phyloP scores from a whole-genome alignment of 257 asterid species.

The Buddleja alternifolia region DNA sequence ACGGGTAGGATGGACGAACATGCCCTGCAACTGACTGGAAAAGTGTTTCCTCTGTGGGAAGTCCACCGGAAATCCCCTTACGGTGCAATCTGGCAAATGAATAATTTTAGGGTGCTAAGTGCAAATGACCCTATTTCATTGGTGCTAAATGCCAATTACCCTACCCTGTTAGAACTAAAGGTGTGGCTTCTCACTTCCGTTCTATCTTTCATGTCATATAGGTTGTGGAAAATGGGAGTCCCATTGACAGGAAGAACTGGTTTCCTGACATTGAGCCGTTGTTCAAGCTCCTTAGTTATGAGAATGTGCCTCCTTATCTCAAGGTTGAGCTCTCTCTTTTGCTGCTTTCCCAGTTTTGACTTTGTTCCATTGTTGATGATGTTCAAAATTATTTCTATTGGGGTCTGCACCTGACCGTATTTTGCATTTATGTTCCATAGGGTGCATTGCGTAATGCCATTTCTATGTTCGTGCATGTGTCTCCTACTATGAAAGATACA shows the following conservation, averaged over 20 bases:
- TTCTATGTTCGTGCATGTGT: constrained; percentile 74
- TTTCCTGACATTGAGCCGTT: constrained; percentile 93
- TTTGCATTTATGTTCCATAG: constrained; percentile 42
- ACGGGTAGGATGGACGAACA: too few relatives aligned
- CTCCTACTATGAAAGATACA: constrained; percentile 81
- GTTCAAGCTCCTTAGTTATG: constrained; percentile 95
- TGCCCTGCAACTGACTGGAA: too few relatives aligned
- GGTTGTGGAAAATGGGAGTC: constrained; percentile 89
- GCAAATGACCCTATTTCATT: too few relatives aligned
- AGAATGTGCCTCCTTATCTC: constrained; percentile 97
- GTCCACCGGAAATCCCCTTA: too few relatives aligned
- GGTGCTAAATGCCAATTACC: too few relatives aligned
- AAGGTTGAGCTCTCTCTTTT: constrained; percentile 59
- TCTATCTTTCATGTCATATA: constrained; percentile 31
- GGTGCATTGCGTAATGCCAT: constrained; percentile 90
- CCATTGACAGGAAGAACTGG: constrained; percentile 87
- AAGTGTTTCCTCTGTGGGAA: too few relatives aligned
- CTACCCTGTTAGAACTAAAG: constrained; percentile 9
- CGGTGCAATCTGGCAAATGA: too few relatives aligned
- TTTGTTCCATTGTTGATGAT: constrained; percentile 13
- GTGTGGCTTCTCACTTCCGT: not conserved
- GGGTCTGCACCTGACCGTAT: constrained; percentile 31
- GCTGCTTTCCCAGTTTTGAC: constrained; percentile 22
- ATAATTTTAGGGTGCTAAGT: too few relatives aligned
- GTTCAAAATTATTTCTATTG: constrained; percentile 15